Base-by-base conservation (phyloP, 768 basidiomycete genomes). In the Naematelia encephala region DNA sequence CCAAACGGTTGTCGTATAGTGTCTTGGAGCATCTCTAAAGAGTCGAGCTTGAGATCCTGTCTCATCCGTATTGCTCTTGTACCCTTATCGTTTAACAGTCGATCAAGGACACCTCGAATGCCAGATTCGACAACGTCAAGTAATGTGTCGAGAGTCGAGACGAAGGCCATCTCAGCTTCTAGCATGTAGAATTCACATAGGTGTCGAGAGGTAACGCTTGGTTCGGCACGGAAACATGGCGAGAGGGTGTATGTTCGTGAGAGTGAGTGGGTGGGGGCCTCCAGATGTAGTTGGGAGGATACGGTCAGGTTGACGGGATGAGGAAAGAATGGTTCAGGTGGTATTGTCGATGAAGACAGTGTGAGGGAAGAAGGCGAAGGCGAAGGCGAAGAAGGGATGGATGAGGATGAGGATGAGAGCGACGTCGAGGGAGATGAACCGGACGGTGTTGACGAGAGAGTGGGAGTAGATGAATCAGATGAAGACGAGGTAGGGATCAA, bases 111-210 rank as follows among this genome's bases (percentile, higher is more conserved):
- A 23, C 73, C 64, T 79, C 80, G 84, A 62, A 83, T 80, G 54
- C 78, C 80, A 19, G 77, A 80, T 72, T 89, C 87, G 2, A 84
- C 82, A 22, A 86, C 78, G 45, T 75, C 67, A 74, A 86, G 84
- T 16, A 88, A 75, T 43, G 82, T 80, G 2, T 79, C 78, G 3
- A 87, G 73, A 5, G 58, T 72, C 30, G 80, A 78, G 1, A 73
- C 63, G 70, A 85, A 88, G 0, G 85, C 85, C 83, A 90, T 87
- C 73, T 99, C 96, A 0, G 90, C 93, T 78, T 99, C 96, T 54
- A 97, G 84, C 96, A 99, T 99, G 89, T 91, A 97, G 77, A 99
- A 99, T 76, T 99, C 96, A 51, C 90, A 86, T 12, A 99, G 83
- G 73, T 99, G 96, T n/a, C 94, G 82, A 28, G 84, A 84, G 1